Evolutionary conservation across 2,329 filamentous ascomycete species (phyloP), one percentile per base, ranked within the genome.

Genomic region (Colletotrichum ledebouriae): DNA sequence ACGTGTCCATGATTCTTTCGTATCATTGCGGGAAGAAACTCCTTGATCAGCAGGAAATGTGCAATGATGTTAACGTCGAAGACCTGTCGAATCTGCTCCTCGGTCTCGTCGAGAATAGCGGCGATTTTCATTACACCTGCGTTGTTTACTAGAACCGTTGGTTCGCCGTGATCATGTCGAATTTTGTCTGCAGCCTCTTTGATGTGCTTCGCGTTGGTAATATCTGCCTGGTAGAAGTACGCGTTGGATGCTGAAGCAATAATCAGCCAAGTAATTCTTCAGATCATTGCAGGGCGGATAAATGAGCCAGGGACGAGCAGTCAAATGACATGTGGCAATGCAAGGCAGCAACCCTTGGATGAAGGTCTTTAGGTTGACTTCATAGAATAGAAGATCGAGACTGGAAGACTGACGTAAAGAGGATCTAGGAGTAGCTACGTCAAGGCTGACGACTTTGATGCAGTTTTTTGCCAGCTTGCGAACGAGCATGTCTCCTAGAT

Each of bases 1-100:
- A 88, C 77, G 70, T 87, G 85, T 0, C 86, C 86, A 63, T 85
- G 83, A 68, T 84, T 82, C 11, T 77, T 75, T 25, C 73, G 72
- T 15, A 85, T 72, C 83, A 85, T 85, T 41, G 77, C 74, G 0
- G 83, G 84, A 20, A 86, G 71, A 73, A 85, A 85, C 60, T 83
- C 82, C 62, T 81, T 79, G 29, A 82, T 78, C 66, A 78, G 80
- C 50, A 79, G 79, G 73, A 81, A 85, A 72, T 84, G 82, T 12
- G 78, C 75, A 46, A 86, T 73, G n/a, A 82, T 77, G 73, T 86
- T 86, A 63, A 85, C 81, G 63, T 82, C 80, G 69, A 85, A 84
- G 10, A 82, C 81, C 55, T 78, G 78, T 3, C 79, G 76, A 47
- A 85, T 78, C 20, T 77, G 75, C 17, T 75, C 73, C 63, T 81